Evolutionary conservation across 148 eudicot genomes (phyloP), one percentile per base, ranked within the genome.

Genomic region (Rhododendron molle): DNA sequence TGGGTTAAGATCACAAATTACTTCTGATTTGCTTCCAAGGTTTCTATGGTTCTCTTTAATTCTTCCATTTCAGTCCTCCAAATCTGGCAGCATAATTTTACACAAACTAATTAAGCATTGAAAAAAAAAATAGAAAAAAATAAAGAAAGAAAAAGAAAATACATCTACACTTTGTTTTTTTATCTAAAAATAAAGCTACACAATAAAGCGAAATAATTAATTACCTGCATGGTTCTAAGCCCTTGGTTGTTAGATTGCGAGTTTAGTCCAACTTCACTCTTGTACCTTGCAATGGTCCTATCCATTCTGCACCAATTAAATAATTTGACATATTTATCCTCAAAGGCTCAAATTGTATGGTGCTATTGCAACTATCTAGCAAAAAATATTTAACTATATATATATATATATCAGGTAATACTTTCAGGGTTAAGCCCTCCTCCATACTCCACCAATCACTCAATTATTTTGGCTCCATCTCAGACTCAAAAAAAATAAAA

Each of bases 251-350:
- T 83, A 18, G 86, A 3, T 43, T 88, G 73, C 7, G 83, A 73
- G 2, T 26, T 26, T 2, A 86, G 30, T 80, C 92, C 89, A 12
- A 85, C 85, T 85, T 88, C 90, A 52, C 44, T 85, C 46, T 87
- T 76, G 86, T 90, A 90, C 88, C 83, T 86, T 81, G 88, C 34
- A 84, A 90, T 90, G n/a, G 89, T 88, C 86, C 89, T 88, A 34
- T 85, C 78, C 78, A 90, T 83, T 67, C 92, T 90, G 86, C 88
- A 84, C 21, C 30, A 40, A 81, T 15, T 52, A 40, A 84, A 10
- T 67, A n/a, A 26, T 26, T 26, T 26, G 49, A 13, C 67, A 38
- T 26, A 36, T 62, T 58, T 36, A 71, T 71, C 38, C 20, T 30
- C 20, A 38, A 43, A 76, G 23, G 47, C 69, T 32, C 71, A 80